Evolutionary conservation across 768 basidiomycete genomes (phyloP), one percentile per base, ranked within the genome.

Genomic region (Kwoniella shandongensis): DNA sequence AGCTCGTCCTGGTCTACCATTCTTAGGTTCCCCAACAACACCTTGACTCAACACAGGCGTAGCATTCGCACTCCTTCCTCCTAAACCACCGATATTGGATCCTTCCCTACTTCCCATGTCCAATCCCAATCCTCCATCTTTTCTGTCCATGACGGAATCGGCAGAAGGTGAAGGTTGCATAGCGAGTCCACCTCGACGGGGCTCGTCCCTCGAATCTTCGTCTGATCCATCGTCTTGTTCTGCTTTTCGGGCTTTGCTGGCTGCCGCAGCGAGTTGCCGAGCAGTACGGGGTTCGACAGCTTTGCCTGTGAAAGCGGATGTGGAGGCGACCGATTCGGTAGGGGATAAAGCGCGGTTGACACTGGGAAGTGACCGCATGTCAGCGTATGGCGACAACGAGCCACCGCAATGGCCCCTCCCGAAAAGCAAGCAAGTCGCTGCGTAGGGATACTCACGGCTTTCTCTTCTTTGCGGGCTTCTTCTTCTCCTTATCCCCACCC

Each of bases 221-320:
- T 66, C 65, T 25, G 66, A 64, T 3, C 61, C 62, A 26, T 66
- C 67, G n/a, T 72, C 55, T 26, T 61, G 51, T 30, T 69, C 62
- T 20, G 46, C 61, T 35, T 62, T 62, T 20, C 55, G 51, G 6
- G 51, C 54, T 48, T 62, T 56, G 56, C 54, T 65, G 5, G 63
- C 66, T 1, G 71, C 72, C 22, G 72, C 72, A 10, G 72, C 72
- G 7, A 67, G 46, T 48, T 73, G 72, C 32, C 72, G 63, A 8
- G 69, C 72, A 15, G 72, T 73, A 13, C 63, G 66, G 10, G 63
- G 65, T 47, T 70, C 63, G 18, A 53, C 27, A 13, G 63, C 51
- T 48, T 65, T 66, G 20, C 54, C 48, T 7, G 54, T 62, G 55
- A 67, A 69, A 29, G 62, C 65, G 25, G 65, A 69, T 4, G 67